A percentile compares a stretch with the other conserved stretches of the same genome.
phyloP scores from a whole-genome alignment of 768 basidiomycete species.

The Boletus sensibilis region DNA sequence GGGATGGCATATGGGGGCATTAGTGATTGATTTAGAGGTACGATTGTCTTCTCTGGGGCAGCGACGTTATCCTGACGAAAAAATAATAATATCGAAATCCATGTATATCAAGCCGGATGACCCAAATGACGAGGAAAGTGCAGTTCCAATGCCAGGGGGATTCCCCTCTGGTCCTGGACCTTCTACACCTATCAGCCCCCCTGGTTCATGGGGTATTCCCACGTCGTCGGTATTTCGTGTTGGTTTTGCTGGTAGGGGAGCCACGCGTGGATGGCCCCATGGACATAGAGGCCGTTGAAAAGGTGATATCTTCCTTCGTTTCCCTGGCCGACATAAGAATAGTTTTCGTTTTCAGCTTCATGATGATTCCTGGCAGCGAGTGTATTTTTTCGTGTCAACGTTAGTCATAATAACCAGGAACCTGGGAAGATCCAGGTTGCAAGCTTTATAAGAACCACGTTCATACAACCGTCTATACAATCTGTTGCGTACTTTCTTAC shows the following conservation, averaged over 20 bases:
- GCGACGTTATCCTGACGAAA: not conserved
- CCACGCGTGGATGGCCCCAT: slow-evolving; percentile 24
- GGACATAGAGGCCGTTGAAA: slow-evolving; percentile 18
- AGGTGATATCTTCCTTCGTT: not conserved
- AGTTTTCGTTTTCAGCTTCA: not conserved
- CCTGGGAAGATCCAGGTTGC: slow-evolving; percentile 10
- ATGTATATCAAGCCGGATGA: slow-evolving; percentile 28
- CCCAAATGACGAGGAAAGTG: slow-evolving; percentile 37
- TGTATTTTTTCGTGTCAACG: slow-evolving; percentile 5
- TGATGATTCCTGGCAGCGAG: not conserved
- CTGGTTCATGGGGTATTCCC: slow-evolving; percentile 18
- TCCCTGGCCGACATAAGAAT: slow-evolving; percentile 11
- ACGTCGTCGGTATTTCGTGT: slow-evolving; percentile 43
- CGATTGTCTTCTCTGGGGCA: not conserved
- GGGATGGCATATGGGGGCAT: slow-evolving; percentile 91
- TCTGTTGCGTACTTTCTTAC: not conserved
- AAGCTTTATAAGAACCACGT: not conserved
- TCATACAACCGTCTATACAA: not conserved
- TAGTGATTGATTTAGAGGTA: slow-evolving; percentile 84
- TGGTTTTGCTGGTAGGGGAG: slow-evolving; percentile 59
- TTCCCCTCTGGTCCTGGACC: slow-evolving; percentile 23
- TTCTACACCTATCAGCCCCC: slow-evolving; percentile 13
- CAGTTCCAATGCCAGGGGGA: slow-evolving; percentile 34
- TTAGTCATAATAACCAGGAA: slow-evolving; percentile 18
- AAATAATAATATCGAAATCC: not conserved